Evolutionary conservation across 2,329 filamentous ascomycete genomes (phyloP).

Genomic region (Trichoderma citrinoviride): DNA sequence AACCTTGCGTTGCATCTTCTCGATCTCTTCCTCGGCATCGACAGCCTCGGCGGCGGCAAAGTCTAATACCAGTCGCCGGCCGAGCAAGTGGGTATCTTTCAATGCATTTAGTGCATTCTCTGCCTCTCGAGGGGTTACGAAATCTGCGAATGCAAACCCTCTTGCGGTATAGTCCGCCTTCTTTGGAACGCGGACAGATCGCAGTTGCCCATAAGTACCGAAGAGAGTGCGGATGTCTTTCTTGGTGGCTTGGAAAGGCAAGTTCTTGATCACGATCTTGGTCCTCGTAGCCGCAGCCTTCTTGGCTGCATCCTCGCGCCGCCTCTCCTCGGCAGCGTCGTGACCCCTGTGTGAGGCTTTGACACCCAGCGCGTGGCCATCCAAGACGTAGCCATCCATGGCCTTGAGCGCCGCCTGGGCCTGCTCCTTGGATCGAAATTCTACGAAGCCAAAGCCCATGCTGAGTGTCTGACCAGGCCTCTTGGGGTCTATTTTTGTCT

Average conservation of each 20-base stretch:
- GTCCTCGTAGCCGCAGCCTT: constrained; percentile 74
- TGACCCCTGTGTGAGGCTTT: constrained; percentile 82
- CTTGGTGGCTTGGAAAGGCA: constrained; percentile 93
- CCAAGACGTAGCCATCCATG: constrained; percentile 89
- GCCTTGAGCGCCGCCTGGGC: constrained; percentile 75
- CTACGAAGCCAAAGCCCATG: constrained; percentile 96
- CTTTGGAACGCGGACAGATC: constrained; percentile 89
- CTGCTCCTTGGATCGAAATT: constrained; percentile 75
- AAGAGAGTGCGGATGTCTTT: constrained; percentile 87
- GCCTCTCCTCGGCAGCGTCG: constrained; percentile 83
- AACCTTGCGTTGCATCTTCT: constrained; percentile 95
- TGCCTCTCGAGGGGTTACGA: constrained; percentile 86
- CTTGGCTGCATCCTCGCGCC: constrained; percentile 78
- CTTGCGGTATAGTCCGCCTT: constrained; percentile 87
- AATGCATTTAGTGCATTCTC: constrained; percentile 86
- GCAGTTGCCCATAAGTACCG: constrained; percentile 85
- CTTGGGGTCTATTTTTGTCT: constrained; percentile 92
- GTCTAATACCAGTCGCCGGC: constrained; percentile 83
- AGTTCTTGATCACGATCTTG: constrained; percentile 97
- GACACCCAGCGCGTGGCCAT: constrained; percentile 80
- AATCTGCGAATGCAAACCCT: constrained; percentile 96
- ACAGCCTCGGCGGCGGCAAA: constrained; percentile 85
- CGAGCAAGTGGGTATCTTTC: constrained; percentile 88
- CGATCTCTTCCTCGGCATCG: constrained; percentile 93
- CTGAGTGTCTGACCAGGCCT: constrained; percentile 82